Conservation (phyloP, 129 eudicot species). For the Flaveria bidentis region DNA sequence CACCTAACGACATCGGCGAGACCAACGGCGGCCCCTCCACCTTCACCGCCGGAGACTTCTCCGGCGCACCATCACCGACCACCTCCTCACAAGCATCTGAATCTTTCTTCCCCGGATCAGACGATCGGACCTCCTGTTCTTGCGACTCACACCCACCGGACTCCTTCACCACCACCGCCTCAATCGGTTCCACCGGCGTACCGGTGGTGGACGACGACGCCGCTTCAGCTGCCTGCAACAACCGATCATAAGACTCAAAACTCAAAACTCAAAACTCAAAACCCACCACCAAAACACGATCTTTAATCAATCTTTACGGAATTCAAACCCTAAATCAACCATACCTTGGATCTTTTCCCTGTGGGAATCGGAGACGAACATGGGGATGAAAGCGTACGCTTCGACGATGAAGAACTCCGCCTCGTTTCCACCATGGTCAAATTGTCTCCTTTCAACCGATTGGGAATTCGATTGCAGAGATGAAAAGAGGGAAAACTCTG, state of each 20-base stretch:
- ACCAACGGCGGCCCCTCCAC: conserved; percentile 53
- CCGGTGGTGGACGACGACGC: conserved; percentile 59
- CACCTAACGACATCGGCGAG: conserved; percentile 51
- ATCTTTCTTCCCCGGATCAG: conserved; percentile 56
- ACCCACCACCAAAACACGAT: not conserved
- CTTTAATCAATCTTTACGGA: not conserved
- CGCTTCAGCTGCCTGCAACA: conserved; percentile 58
- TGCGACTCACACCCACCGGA: conserved; percentile 51
- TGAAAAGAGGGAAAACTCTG: conserved; percentile 35
- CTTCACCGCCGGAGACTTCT: conserved; percentile 49
- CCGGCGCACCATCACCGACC: conserved; percentile 45
- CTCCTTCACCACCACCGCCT: conserved; percentile 49
- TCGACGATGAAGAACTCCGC: conserved; percentile 73
- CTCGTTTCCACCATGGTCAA: conserved; percentile 79
- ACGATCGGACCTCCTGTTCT: conserved; percentile 67
- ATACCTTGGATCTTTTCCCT: conserved; percentile 76
- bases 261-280: not conserved
- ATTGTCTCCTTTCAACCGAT: conserved; percentile 21
- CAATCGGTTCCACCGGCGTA: conserved; percentile 40
- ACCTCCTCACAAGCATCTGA: conserved; percentile 36
- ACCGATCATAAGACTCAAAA: conserved; percentile 13
- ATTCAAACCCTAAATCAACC: not conserved
- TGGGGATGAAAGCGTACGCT: conserved; percentile 66
- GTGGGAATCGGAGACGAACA: conserved; percentile 57
- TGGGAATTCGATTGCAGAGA: conserved; percentile 30